phyloP scores from a whole-genome alignment of 768 basidiomycete genomes.

The Rhodotorula sphaerocarpa region DNA sequence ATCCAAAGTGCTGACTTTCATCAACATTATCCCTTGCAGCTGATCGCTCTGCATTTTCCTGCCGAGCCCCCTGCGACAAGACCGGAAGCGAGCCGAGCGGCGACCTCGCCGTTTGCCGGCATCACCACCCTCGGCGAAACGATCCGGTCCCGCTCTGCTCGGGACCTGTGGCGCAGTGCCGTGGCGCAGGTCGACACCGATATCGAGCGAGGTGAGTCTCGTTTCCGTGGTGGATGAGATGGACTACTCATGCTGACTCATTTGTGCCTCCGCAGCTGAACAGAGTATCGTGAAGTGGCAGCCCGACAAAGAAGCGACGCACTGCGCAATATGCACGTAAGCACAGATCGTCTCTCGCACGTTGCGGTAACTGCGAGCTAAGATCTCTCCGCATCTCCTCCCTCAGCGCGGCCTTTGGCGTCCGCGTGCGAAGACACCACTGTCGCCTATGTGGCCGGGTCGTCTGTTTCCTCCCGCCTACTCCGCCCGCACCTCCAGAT shows the following conservation, averaged over 20 bases:
- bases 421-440: slow-evolving; percentile 92
- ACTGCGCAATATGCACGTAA: slow-evolving; percentile 68
- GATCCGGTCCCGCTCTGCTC: slow-evolving; percentile 57
- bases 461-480: slow-evolving; percentile 78
- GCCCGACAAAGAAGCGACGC: slow-evolving; percentile 63
- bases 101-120: slow-evolving; percentile 52
- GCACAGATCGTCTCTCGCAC: slow-evolving; percentile 14
- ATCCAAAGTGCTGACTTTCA: no score
- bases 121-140: slow-evolving; percentile 57
- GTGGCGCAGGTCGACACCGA: slow-evolving; percentile 55
- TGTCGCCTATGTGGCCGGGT: slow-evolving; percentile 88
- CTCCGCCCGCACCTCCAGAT: slow-evolving; percentile 45
- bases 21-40: background rate
- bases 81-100: background rate
- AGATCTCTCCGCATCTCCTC: background rate
- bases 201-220: slow-evolving; percentile 55
- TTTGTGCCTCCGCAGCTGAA: slow-evolving; percentile 59
- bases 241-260: background rate
- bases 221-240: slow-evolving; percentile 4
- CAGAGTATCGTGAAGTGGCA: slow-evolving; percentile 94
- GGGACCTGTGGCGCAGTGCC: slow-evolving; percentile 61
- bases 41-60: slow-evolving; percentile 11
- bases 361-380: background rate
- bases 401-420: slow-evolving; percentile 59
- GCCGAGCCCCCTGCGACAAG: slow-evolving; percentile 38